Conservation (phyloP, 2,329 filamentous ascomycete species). For the Fusarium sp. region DNA sequence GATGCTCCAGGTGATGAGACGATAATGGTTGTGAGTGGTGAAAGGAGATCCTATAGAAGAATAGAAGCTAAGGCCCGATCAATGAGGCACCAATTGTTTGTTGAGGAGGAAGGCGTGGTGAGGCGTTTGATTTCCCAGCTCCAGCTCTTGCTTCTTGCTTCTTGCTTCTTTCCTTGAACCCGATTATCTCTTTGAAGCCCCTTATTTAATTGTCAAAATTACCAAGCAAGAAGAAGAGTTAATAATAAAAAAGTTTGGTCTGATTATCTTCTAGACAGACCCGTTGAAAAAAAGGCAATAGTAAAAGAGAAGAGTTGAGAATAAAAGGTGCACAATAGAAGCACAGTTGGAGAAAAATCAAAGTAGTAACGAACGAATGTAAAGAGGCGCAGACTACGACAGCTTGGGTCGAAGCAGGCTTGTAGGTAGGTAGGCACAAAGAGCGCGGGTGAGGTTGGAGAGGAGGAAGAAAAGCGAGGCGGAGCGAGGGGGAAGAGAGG, state of each 20-base stretch:
- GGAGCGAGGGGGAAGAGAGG: not conserved
- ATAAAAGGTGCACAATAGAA: not conserved
- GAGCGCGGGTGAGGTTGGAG: constrained; percentile 25
- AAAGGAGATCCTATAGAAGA: not conserved
- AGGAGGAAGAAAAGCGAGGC: constrained; percentile 13
- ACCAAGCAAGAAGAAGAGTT: constrained; percentile 13
- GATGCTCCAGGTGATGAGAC: constrained; percentile 22
- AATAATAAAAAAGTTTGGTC: not conserved
- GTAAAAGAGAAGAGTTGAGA: not conserved
- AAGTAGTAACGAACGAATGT: constrained; percentile 26
- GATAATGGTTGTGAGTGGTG: constrained; percentile 22
- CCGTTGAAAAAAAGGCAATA: not conserved
- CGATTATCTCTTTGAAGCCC: constrained; percentile 12
- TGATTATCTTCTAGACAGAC: constrained; percentile 31
- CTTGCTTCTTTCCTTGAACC: constrained; percentile 3
- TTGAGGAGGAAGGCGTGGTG: constrained; percentile 13
- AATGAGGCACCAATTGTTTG: constrained; percentile 16
- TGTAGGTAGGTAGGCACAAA: constrained; percentile 18
- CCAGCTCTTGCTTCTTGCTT: constrained; percentile 10
- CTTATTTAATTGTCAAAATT: constrained; percentile 23
- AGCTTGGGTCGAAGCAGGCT: constrained; percentile 35
- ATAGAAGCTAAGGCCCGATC: constrained; percentile 17
- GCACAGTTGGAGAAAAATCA: constrained; percentile 16
- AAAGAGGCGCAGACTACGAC: constrained; percentile 39
- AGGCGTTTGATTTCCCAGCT: constrained; percentile 25